These are phyloP conservation scores for Canavalia ensiformis DNA, from an alignment of 306 rosid species.

Conservation along the genomic window DNA sequence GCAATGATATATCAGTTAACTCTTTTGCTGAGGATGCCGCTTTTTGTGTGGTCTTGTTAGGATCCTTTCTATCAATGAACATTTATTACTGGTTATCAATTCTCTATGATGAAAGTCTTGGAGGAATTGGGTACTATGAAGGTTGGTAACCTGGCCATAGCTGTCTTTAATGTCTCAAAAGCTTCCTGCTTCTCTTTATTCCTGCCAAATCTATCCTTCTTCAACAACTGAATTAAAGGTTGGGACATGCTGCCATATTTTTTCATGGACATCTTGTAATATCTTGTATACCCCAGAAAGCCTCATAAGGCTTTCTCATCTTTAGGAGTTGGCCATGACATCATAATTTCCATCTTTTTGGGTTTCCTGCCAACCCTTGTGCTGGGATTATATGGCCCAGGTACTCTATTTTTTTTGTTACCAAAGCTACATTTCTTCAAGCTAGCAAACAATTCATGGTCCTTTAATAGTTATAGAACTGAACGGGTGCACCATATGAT, in stretches of 20 bases:
- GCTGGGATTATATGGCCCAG: background rate
- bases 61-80: background rate
- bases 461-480: background rate
- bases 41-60: background rate
- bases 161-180: background rate
- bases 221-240: background rate
- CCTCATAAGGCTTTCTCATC: background rate
- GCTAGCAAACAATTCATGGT: background rate
- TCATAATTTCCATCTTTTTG: background rate
- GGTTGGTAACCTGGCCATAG: background rate
- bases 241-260: background rate
- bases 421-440: background rate
- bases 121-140: too few species aligned
- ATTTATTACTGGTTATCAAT: background rate
- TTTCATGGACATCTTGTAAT: background rate
- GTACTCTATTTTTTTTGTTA: background rate
- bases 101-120: too few species aligned
- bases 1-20: slow-evolving; percentile 10
- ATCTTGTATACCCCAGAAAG: background rate
- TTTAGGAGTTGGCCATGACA: background rate
- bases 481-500: rapidly evolving
- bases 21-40: slow-evolving; percentile 8
- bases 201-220: background rate
- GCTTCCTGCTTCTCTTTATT: background rate
- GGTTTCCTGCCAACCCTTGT: background rate